A percentile compares a stretch with the other conserved stretches of the same genome.
These are phyloP conservation scores for Trichocomaceae sp. DNA, from an alignment of 2,329 filamentous ascomycete species.

Conservation along the genomic window DNA sequence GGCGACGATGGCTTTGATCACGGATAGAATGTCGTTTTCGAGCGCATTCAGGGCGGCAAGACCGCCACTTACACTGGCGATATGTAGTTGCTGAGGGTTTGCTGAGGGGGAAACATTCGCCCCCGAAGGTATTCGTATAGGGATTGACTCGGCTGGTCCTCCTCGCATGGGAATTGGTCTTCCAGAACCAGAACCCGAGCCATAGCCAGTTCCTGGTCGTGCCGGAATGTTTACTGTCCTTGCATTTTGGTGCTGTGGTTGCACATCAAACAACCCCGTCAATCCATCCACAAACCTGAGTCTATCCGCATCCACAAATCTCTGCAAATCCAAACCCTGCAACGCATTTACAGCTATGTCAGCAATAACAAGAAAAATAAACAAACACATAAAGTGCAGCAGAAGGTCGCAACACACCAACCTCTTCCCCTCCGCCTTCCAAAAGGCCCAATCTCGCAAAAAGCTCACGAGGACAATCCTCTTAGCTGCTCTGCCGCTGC, in stretches of 20 bases:
- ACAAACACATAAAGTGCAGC: not conserved
- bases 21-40: constrained; percentile 29
- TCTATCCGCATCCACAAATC: constrained; percentile 49
- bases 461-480: constrained; percentile 74
- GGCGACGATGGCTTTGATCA: constrained; percentile 26
- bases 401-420: constrained; percentile 46
- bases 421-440: constrained; percentile 63
- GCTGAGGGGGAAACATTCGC: constrained; percentile 14
- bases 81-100: constrained; percentile 15
- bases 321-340: constrained; percentile 66
- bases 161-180: constrained; percentile 25
- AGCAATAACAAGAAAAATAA: not conserved
- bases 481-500: constrained; percentile 14
- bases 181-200: constrained; percentile 13
- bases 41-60: constrained; percentile 26
- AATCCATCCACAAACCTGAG: constrained; percentile 74
- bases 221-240: not conserved
- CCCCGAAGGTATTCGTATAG: not conserved
- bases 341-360: not conserved
- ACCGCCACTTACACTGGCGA: constrained; percentile 22
- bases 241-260: not conserved
- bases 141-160: not conserved
- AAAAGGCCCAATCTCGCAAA: constrained; percentile 70
- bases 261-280: constrained; percentile 48
- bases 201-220: not conserved